These are phyloP conservation scores for Colletotrichum sp. DNA, from an alignment of 2,329 filamentous ascomycete genomes.

Conservation along the genomic window DNA sequence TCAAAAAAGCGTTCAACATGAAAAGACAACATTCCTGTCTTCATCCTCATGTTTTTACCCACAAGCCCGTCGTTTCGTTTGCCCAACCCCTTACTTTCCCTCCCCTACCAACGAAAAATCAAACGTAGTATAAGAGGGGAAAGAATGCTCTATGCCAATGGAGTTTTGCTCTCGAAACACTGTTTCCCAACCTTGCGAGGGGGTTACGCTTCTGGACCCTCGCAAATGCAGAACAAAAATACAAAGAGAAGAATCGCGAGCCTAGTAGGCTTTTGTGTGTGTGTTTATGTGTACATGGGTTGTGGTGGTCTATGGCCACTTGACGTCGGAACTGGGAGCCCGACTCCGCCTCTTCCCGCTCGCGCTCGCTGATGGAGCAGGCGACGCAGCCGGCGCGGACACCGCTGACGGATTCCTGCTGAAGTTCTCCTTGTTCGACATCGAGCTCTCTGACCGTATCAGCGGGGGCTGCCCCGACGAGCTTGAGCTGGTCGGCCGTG, in stretches of 20 bases:
- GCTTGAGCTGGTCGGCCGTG: slow-evolving; percentile 27
- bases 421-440: slow-evolving; percentile 45
- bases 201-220: neutral
- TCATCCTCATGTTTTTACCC: neutral
- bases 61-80: neutral
- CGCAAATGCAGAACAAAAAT: neutral
- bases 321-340: slow-evolving; percentile 24
- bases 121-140: neutral
- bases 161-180: neutral
- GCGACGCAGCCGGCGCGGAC: slow-evolving; percentile 17
- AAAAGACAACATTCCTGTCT: neutral
- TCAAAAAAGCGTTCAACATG: neutral
- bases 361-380: slow-evolving; percentile 9
- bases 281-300: neutral
- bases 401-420: slow-evolving; percentile 21
- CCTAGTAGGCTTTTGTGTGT: neutral
- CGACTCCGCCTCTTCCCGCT: slow-evolving; percentile 21
- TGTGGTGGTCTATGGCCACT: slow-evolving; percentile 18
- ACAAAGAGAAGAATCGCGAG: neutral
- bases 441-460: slow-evolving; percentile 42
- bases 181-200: neutral
- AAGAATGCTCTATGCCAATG: neutral
- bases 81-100: neutral
- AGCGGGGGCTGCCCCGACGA: slow-evolving; percentile 28
- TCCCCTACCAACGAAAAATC: neutral